Percentiles rank a stretch among this genome's conserved stretches.
phyloP scores from a whole-genome alignment of 805 yeast species.

The Pichia pseudocactophila region DNA sequence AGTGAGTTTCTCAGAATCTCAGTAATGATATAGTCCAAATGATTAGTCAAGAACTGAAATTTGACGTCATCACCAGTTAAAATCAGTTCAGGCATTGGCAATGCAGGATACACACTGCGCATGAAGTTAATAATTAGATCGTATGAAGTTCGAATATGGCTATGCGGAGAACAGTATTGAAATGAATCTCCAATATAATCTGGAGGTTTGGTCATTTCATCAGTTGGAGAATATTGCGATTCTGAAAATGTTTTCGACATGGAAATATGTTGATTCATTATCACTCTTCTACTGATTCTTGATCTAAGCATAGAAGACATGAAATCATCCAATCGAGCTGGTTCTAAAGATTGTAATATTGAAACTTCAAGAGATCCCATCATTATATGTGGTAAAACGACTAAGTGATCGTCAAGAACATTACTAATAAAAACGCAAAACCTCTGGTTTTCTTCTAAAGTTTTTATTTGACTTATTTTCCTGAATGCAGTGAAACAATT shows the following conservation, averaged over 20 bases:
- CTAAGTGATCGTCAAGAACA: conserved; percentile 69
- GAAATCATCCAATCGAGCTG: conserved; percentile 56
- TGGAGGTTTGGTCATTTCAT: conserved; percentile 32
- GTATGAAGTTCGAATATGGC: conserved; percentile 52
- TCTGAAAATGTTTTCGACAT: conserved; percentile 55
- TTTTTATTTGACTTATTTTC: conserved; percentile 55
- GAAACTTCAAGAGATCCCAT: conserved; percentile 88
- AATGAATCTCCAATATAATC: conserved; percentile 71
- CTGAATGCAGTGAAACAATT: conserved; percentile 82
- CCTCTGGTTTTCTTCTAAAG: conserved; percentile 63
- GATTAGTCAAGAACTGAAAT: conserved; percentile 81
- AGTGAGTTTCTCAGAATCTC: conserved; percentile 80
- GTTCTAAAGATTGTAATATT: conserved; percentile 49
- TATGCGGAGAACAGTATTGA: conserved; percentile 64
- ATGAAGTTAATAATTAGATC: conserved; percentile 42
- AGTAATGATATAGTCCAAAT: conserved; percentile 77
- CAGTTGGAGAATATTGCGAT: conserved; percentile 15
- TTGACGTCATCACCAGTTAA: conserved; percentile 69
- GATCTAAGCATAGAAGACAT: conserved; percentile 74
- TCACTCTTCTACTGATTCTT: conserved; percentile 80
- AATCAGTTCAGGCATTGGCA: conserved; percentile 60
- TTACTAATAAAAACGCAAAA: conserved; percentile 59
- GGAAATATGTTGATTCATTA: conserved; percentile 85
- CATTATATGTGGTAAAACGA: conserved; percentile 78
- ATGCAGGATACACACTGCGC: conserved; percentile 43